These are phyloP conservation scores for Urtica urens DNA, from an alignment of 306 rosid species.

Conservation along the genomic window DNA sequence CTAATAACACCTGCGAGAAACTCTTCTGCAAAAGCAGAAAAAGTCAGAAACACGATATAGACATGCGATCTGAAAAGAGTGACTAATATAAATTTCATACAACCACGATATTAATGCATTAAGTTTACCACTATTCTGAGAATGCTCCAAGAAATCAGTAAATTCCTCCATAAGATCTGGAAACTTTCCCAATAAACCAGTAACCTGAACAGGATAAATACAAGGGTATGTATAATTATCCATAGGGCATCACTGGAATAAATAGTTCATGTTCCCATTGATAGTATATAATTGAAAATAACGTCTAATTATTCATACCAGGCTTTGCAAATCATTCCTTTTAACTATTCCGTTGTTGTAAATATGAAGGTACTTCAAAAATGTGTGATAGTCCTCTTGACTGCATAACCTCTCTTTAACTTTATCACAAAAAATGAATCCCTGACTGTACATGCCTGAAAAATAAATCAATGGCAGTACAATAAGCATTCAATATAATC, in stretches of 20 bases:
- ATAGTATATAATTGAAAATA: conserved; percentile 1
- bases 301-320: conserved; percentile 44
- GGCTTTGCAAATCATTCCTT: conserved; percentile 65
- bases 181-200: conserved; percentile 79
- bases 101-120: conserved; percentile 4
- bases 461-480: conserved; percentile 18
- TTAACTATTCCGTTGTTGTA: conserved; percentile 82
- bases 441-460: conserved; percentile 71
- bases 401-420: conserved; percentile 80
- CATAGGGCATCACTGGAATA: conserved; percentile 4
- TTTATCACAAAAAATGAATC: conserved; percentile 73
- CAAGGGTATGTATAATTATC: conserved; percentile 5
- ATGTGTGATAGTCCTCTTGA: conserved; percentile 67
- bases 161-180: conserved; percentile 90
- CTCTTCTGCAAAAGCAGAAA: conserved; percentile 70
- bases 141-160: conserved; percentile 75
- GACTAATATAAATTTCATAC: not conserved
- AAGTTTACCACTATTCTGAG: conserved; percentile 75
- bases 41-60: conserved; percentile 23
- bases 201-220: conserved; percentile 43
- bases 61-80: conserved; percentile 12
- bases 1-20: conserved; percentile 86
- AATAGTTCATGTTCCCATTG: not conserved
- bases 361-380: conserved; percentile 82
- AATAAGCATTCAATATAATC: not conserved